A percentile compares a stretch with the other conserved stretches of the same genome.
phyloP scores from a whole-genome alignment of 148 eudicot species.

The Amaranthus palmeri region DNA sequence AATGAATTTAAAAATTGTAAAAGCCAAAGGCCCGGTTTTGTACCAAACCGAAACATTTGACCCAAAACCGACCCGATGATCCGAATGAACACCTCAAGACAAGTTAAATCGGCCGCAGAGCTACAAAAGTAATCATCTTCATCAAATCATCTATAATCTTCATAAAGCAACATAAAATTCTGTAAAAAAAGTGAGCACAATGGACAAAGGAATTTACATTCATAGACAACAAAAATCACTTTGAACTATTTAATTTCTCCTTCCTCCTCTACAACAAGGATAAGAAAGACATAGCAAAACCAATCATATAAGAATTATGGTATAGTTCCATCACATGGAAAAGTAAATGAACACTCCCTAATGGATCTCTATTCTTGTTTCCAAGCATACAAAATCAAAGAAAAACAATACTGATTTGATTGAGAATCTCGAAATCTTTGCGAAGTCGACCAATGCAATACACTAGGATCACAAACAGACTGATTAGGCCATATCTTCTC shows the following conservation, averaged over 20 bases:
- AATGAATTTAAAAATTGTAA: too few relatives aligned
- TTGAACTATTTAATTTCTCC: constrained; percentile 29
- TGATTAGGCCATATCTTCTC: constrained; percentile 50
- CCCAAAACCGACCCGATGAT: too few relatives aligned
- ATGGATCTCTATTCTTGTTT: constrained; percentile 51
- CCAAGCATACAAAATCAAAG: constrained; percentile 60
- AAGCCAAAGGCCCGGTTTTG: too few relatives aligned
- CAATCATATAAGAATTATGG: constrained; percentile 31
- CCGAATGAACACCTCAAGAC: not conserved
- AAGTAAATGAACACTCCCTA: constrained; percentile 34
- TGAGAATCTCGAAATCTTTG: constrained; percentile 51
- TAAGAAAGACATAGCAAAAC: constrained; percentile 25
- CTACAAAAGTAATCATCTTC: not conserved
- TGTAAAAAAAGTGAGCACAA: constrained; percentile 4
- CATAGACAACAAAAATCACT: constrained; percentile 30
- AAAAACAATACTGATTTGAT: constrained; percentile 42
- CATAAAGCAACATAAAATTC: constrained; percentile 9
- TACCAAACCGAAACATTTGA: too few relatives aligned
- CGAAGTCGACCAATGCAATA: constrained; percentile 39
- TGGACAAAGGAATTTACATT: constrained; percentile 23
- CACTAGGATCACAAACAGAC: constrained; percentile 32
- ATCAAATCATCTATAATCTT: not conserved
- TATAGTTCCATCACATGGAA: constrained; percentile 34
- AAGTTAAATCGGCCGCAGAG: not conserved
- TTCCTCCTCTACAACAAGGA: constrained; percentile 21